phyloP scores from a whole-genome alignment of 2,329 filamentous ascomycete genomes.

The Leptographium galeiforme region DNA sequence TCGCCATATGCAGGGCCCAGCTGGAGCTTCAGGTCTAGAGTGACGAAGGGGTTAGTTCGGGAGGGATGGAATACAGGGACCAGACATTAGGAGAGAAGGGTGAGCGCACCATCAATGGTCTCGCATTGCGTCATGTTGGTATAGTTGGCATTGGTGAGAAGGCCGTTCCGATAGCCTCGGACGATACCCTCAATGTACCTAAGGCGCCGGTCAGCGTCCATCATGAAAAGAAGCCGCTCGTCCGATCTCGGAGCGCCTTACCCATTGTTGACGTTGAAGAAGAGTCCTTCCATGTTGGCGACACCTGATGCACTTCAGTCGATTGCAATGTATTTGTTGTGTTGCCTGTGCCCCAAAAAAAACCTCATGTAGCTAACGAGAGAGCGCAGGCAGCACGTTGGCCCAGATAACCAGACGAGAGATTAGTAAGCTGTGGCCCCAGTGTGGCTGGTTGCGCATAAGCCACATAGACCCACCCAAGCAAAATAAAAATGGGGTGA shows the following conservation, averaged over 20 bases:
- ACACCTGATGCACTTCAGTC: slow-evolving; percentile 3
- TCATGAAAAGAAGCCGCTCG: background rate
- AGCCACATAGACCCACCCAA: background rate
- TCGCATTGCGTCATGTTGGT: slow-evolving; percentile 95
- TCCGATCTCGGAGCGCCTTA: slow-evolving; percentile 25
- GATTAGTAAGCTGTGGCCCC: no score
- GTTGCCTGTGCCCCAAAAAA: slow-evolving; percentile 1
- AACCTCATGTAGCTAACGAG: background rate
- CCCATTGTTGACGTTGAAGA: slow-evolving; percentile 92
- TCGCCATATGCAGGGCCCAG: slow-evolving; percentile 94
- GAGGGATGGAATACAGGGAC: background rate
- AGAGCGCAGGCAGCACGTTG: background rate
- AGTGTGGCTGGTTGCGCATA: background rate
- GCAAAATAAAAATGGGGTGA: slow-evolving; percentile 3
- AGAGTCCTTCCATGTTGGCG: slow-evolving; percentile 69
- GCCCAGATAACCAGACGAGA: background rate
- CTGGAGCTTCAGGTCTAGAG: slow-evolving; percentile 86
- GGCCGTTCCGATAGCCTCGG: slow-evolving; percentile 86
- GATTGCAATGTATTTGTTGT: slow-evolving; percentile 6
- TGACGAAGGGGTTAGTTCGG: background rate
- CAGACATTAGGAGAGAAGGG: background rate
- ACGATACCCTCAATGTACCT: slow-evolving; percentile 97
- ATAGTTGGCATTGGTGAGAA: slow-evolving; percentile 84
- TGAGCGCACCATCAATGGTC: slow-evolving; percentile 69
- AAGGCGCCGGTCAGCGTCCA: background rate